phyloP scores from a whole-genome alignment of 2,329 filamentous ascomycete species.

The Daldinia sp. region DNA sequence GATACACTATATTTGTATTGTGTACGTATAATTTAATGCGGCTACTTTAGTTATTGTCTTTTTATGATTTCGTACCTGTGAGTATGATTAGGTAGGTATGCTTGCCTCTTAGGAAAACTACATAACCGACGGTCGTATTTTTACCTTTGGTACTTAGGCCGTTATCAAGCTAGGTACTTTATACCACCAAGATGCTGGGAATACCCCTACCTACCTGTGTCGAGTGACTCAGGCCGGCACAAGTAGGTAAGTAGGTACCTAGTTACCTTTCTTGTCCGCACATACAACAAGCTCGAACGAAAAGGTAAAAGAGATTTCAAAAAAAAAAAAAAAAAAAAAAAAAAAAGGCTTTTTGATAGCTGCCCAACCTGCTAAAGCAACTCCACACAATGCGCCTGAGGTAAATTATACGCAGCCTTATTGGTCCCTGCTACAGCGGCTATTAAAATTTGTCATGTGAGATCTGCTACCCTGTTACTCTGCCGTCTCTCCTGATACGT shows the following conservation, averaged over 20 bases:
- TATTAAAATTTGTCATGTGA: slow-evolving; percentile 35
- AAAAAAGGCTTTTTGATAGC: slow-evolving; percentile 32
- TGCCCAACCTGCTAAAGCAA: slow-evolving; percentile 34
- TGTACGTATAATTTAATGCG: neutral
- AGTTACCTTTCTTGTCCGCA: neutral
- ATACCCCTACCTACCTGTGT: neutral
- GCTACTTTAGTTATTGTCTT: neutral
- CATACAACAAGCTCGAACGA: neutral
- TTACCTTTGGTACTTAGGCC: neutral
- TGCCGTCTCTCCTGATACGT: slow-evolving; percentile 19
- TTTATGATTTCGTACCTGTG: neutral
- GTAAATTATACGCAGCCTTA: slow-evolving; percentile 22
- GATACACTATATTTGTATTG: neutral
- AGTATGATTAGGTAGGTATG: neutral
- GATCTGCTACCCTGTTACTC: slow-evolving; percentile 13
- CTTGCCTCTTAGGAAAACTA: neutral
- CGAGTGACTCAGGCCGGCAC: slow-evolving; percentile 5
- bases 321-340: neutral
- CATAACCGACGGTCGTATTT: too few species aligned
- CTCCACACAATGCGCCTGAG: slow-evolving; percentile 23
- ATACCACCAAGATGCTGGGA: neutral
- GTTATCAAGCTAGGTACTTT: neutral
- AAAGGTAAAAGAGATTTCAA: neutral
- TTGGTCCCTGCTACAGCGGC: slow-evolving; percentile 31
- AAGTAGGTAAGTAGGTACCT: neutral